Conservation (phyloP, 257 asterid genomes). For the Penstemon davidsonii region DNA sequence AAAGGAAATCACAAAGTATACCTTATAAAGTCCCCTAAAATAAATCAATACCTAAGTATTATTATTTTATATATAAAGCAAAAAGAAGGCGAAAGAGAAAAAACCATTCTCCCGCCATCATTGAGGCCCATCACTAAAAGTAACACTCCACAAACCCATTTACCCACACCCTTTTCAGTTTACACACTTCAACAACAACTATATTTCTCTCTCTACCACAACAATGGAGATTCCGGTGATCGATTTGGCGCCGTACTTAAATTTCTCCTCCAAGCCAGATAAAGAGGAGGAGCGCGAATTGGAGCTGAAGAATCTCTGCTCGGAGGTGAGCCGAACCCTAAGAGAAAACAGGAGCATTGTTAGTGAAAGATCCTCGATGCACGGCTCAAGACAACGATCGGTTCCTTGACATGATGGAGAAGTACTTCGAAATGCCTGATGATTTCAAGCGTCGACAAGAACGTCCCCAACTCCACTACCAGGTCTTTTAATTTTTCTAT, state of each 20-base stretch:
- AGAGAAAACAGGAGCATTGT: conserved; percentile 87
- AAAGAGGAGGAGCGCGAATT: conserved; percentile 39
- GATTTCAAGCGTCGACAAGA: conserved; percentile 85
- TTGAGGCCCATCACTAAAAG: conserved; percentile 14
- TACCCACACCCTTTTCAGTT: conserved; percentile 20
- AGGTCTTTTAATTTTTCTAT: conserved; percentile 44
- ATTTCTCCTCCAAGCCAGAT: conserved; percentile 31
- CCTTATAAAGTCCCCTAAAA: neutral
- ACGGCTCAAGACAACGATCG: conserved; percentile 76
- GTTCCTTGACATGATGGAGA: conserved; percentile 93
- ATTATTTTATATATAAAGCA: neutral
- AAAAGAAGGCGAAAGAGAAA: neutral
- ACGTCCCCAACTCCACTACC: conserved; percentile 92
- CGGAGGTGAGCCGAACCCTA: conserved; percentile 87
- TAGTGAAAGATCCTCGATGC: conserved; percentile 93
- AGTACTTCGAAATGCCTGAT: conserved; percentile 70
- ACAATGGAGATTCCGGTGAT: conserved; percentile 70
- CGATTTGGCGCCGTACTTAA: conserved; percentile 72
- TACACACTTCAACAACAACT: too few species aligned
- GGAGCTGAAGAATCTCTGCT: conserved; percentile 53
- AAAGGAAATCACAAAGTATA: neutral
- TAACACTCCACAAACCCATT: neutral
- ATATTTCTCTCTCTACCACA: conserved; percentile 25
- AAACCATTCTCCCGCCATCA: conserved; percentile 38
- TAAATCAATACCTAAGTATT: too few species aligned